phyloP scores from a whole-genome alignment of 257 asterid genomes.

The Henckelia pumila region DNA sequence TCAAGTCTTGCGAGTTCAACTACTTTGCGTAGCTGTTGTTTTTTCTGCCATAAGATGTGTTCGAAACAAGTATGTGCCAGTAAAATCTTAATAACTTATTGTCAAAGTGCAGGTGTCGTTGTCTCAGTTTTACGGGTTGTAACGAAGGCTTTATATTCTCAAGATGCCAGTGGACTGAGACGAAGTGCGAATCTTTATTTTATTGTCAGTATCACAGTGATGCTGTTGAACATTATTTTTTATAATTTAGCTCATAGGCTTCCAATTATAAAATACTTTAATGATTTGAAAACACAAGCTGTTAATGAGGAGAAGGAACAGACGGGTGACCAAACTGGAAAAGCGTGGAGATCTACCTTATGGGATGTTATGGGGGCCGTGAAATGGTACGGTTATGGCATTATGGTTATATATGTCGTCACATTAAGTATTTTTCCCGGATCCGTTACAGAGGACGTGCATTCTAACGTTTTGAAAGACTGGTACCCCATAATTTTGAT shows the following conservation, averaged over 20 bases:
- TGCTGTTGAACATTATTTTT: conserved; percentile 66
- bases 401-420: conserved; percentile 57
- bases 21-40: neutral
- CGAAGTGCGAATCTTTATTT: conserved; percentile 89
- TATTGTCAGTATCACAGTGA: conserved; percentile 62
- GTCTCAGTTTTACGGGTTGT: conserved; percentile 68
- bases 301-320: conserved; percentile 61
- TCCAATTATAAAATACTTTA: conserved; percentile 74
- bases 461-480: conserved; percentile 62
- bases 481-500: conserved; percentile 85
- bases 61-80: neutral
- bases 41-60: neutral
- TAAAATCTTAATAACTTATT: conserved; percentile 16
- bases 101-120: conserved; percentile 67
- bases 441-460: conserved; percentile 87
- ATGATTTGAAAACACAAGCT: conserved; percentile 62
- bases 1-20: neutral
- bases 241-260: conserved; percentile 73
- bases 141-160: conserved; percentile 83
- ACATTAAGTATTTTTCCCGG: conserved; percentile 90
- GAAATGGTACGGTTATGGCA: conserved; percentile 80
- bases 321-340: conserved; percentile 62
- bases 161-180: conserved; percentile 75
- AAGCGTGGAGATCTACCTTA: conserved; percentile 63
- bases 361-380: conserved; percentile 70